These are phyloP conservation scores for Wolfiporia cocos DNA, from an alignment of 1,284 basidiomycete genomes.

Conservation along the genomic window DNA sequence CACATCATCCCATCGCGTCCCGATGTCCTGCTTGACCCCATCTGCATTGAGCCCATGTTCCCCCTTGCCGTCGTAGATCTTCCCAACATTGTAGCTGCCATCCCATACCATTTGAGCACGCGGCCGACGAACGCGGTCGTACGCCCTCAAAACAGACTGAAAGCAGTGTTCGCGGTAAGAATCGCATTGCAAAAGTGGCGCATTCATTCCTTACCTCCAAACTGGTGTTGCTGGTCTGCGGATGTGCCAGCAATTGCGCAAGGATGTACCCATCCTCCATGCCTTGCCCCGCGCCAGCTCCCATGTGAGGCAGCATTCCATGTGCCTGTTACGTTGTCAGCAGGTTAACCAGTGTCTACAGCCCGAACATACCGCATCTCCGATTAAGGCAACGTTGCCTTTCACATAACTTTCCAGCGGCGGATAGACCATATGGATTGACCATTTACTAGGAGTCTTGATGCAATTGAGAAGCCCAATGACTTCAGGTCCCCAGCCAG, in stretches of 20 bases:
- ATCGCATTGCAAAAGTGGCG: neutral
- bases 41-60: slow-evolving; percentile 14
- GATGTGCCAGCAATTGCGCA: slow-evolving; percentile 40
- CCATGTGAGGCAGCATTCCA: slow-evolving; percentile 56
- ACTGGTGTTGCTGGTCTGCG: slow-evolving; percentile 36
- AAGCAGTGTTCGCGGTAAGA: slow-evolving; percentile 5
- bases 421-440: slow-evolving; percentile 47
- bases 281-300: slow-evolving; percentile 57
- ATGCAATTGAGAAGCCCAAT: slow-evolving; percentile 39
- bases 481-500: slow-evolving; percentile 45
- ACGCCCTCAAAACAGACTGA: slow-evolving; percentile 38
- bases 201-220: slow-evolving; percentile 33
- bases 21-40: slow-evolving; percentile 24
- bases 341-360: neutral
- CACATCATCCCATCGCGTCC: slow-evolving; percentile 38
- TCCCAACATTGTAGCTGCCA: slow-evolving; percentile 32
- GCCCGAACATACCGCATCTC: slow-evolving; percentile 43
- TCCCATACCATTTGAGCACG: slow-evolving; percentile 41
- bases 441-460: slow-evolving; percentile 50
- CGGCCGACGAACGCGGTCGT: slow-evolving; percentile 37
- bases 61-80: slow-evolving; percentile 21
- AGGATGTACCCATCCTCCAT: slow-evolving; percentile 55
- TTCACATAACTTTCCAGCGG: slow-evolving; percentile 41
- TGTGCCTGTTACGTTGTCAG: slow-evolving; percentile 35
- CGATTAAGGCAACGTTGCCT: slow-evolving; percentile 45